phyloP scores from a whole-genome alignment of 2,329 filamentous ascomycete species.

The Helminthosporium solani region DNA sequence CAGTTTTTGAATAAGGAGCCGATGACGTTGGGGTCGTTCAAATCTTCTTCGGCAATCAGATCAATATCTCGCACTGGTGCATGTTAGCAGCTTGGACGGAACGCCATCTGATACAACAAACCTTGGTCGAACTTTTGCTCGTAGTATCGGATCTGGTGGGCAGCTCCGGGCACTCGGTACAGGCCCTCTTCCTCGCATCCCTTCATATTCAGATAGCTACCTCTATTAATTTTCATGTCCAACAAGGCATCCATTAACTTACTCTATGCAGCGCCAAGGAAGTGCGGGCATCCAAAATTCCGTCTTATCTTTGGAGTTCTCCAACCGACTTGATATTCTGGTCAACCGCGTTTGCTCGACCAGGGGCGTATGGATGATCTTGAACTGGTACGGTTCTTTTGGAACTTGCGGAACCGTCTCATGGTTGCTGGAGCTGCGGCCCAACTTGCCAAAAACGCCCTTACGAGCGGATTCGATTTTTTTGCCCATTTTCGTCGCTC shows the following conservation, averaged over 20 bases:
- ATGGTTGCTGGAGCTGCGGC: constrained; percentile 68
- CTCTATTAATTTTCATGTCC: constrained; percentile 12
- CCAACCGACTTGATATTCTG: constrained; percentile 84
- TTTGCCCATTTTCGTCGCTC: constrained; percentile 72
- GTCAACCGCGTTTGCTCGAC: constrained; percentile 89
- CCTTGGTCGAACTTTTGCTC: constrained; percentile 86
- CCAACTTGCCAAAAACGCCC: constrained; percentile 77
- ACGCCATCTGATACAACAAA: constrained; percentile 41
- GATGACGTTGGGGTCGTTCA: constrained; percentile 96
- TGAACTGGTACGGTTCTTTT: constrained; percentile 80
- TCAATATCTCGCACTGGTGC: constrained; percentile 77
- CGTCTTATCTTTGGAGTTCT: constrained; percentile 89
- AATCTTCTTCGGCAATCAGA: constrained; percentile 79
- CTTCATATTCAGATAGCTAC: constrained; percentile 84
- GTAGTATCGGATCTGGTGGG: constrained; percentile 89
- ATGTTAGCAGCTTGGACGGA: constrained; percentile 4
- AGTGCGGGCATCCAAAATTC: constrained; percentile 99
- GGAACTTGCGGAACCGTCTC: constrained; percentile 63
- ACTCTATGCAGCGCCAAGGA: constrained; percentile 92
- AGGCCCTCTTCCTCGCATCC: constrained; percentile 91
- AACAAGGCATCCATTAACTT: constrained; percentile 34
- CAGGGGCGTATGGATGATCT: constrained; percentile 81
- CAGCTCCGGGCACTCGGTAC: constrained; percentile 88
- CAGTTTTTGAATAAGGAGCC: constrained; percentile 95
- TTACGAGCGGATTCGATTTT: constrained; percentile 71